A percentile compares a stretch with the other conserved stretches of the same genome.
Conservation (phyloP, 1,284 basidiomycete genomes). For the Ganoderma lucidum region DNA sequence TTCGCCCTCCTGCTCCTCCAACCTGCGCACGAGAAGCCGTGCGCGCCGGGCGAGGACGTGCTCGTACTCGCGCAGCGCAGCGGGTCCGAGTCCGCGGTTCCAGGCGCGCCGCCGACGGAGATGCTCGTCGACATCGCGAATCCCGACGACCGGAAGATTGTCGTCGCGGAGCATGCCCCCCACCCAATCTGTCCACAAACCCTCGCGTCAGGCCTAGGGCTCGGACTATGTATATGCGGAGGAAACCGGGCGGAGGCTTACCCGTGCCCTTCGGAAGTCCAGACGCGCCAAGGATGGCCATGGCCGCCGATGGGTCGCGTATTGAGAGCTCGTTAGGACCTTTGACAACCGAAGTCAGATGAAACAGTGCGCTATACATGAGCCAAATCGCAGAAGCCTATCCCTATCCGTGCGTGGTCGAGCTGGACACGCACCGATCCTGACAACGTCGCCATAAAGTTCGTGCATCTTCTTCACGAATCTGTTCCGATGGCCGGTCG, state of each 20-base stretch:
- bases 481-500: background rate
- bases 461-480: background rate
- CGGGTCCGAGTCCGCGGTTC: constrained; percentile 58
- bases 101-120: constrained; percentile 58
- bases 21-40: constrained; percentile 47
- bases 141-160: constrained; percentile 34
- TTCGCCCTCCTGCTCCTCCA: constrained; percentile 44
- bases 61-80: constrained; percentile 61
- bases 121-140: constrained; percentile 49
- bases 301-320: constrained; percentile 5
- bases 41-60: constrained; percentile 46
- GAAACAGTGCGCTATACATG: background rate
- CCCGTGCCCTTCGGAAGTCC: constrained; percentile 25
- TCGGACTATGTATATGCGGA: background rate
- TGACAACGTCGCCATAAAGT: constrained; percentile 3
- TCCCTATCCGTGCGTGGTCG: background rate
- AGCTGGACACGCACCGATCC: background rate
- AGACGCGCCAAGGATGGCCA: constrained; percentile 8
- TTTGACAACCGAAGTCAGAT: background rate
- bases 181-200: constrained; percentile 11
- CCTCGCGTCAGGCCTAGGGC: background rate
- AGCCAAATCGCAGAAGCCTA: background rate
- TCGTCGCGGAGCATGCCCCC: constrained; percentile 21
- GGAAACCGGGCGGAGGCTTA: background rate
- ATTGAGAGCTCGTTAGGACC: constrained; percentile 12